These are phyloP conservation scores for Protea cynaroides DNA, from an alignment of 164 flowering plant genomes.

Conservation along the genomic window DNA sequence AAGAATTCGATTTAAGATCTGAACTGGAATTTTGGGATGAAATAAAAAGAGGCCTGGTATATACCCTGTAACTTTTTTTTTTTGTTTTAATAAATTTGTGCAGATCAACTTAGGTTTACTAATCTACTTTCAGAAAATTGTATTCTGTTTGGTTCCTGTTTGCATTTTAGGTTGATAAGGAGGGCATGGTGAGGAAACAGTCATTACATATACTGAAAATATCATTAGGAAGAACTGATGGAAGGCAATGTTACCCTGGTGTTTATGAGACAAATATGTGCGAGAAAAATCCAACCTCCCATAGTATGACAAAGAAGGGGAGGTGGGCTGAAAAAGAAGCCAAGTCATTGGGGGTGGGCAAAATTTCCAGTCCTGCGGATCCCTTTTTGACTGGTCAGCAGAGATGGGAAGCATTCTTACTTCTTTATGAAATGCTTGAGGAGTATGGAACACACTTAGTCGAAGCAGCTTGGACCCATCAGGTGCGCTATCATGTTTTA, in stretches of 20 bases:
- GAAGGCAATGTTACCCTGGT: slow-evolving; percentile 12
- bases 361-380: slow-evolving; percentile 25
- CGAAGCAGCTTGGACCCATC: slow-evolving; percentile 98
- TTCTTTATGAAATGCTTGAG: slow-evolving; percentile 97
- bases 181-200: slow-evolving; percentile 76
- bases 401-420: slow-evolving; percentile 82
- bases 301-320: slow-evolving; percentile 56
- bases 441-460: slow-evolving; percentile 97
- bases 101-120: slow-evolving; percentile 4
- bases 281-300: slow-evolving; percentile 22
- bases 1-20: slow-evolving; percentile 49
- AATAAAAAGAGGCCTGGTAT: slow-evolving; percentile 84
- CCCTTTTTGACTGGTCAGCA: slow-evolving; percentile 29
- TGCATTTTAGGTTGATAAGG: slow-evolving; percentile 64
- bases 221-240: slow-evolving; percentile 28
- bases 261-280: slow-evolving; percentile 22
- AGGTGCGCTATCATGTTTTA: slow-evolving; percentile 40
- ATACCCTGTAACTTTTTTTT: background rate
- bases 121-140: background rate
- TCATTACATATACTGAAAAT: slow-evolving; percentile 65
- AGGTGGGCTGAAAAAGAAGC: slow-evolving; percentile 93
- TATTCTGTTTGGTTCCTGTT: background rate
- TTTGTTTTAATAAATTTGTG: background rate
- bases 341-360: slow-evolving; percentile 73
- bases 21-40: slow-evolving; percentile 76